phyloP scores from a whole-genome alignment of 2,329 filamentous ascomycete species.

The Alternaria burnsii region DNA sequence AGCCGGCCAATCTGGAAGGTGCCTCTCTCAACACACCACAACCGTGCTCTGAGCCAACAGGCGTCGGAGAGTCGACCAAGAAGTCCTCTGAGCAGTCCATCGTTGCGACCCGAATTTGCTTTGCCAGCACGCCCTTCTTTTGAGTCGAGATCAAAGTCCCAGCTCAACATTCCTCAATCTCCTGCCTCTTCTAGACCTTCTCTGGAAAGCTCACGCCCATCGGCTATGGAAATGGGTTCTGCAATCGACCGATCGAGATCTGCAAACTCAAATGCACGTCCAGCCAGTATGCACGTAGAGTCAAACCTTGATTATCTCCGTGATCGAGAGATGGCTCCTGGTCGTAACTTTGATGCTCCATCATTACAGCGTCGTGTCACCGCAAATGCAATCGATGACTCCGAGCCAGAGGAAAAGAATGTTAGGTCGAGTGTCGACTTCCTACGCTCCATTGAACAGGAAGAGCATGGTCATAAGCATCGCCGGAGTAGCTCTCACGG shows the following conservation, averaged over 20 bases:
- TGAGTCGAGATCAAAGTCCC: conserved; percentile 61
- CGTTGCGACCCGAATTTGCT: conserved; percentile 50
- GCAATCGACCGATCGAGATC: conserved; percentile 68
- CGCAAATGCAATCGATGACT: conserved; percentile 45
- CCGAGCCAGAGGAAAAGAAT: conserved; percentile 65
- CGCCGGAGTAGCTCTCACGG: conserved; percentile 64
- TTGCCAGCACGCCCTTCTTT: conserved; percentile 53
- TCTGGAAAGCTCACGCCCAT: conserved; percentile 74
- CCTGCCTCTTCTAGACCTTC: conserved; percentile 71
- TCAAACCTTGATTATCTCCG: conserved; percentile 84
- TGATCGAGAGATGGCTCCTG: conserved; percentile 71
- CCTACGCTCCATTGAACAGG: conserved; percentile 76
- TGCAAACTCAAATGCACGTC: conserved; percentile 72
- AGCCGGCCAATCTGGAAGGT: conserved; percentile 64
- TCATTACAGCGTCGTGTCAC: conserved; percentile 40
- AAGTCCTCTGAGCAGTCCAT: conserved; percentile 37
- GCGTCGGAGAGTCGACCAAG: conserved; percentile 48
- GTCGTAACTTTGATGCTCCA: conserved; percentile 44
- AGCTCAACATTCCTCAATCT: conserved; percentile 62
- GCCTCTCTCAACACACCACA: conserved; percentile 53
- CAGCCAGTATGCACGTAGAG: conserved; percentile 83
- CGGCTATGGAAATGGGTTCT: conserved; percentile 67
- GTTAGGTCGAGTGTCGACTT: conserved; percentile 86
- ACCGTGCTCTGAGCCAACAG: conserved; percentile 60
- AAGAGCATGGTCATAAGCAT: conserved; percentile 62